Conservation (phyloP, 2,329 filamentous ascomycete genomes). For the Pseudocercospora crystallina region DNA sequence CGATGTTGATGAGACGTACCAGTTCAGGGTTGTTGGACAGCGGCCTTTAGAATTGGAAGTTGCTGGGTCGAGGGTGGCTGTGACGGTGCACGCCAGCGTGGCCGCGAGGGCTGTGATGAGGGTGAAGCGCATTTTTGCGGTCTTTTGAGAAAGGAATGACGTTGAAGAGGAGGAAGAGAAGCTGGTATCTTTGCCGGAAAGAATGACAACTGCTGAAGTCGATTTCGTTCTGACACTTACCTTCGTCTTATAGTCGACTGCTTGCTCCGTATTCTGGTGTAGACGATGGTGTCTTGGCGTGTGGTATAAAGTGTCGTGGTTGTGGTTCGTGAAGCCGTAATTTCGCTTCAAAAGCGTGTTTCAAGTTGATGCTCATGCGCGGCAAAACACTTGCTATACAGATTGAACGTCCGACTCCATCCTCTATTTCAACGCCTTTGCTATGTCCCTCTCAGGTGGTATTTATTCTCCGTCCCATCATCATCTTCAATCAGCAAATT, state of each 20-base stretch:
- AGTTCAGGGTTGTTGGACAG: conserved; percentile 31
- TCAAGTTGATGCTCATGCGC: conserved; percentile 9
- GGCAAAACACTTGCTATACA: conserved; percentile 3
- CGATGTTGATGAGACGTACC: conserved; percentile 2
- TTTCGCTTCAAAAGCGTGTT: conserved; percentile 1
- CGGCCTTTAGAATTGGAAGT: conserved; percentile 40
- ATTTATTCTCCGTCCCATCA: background rate
- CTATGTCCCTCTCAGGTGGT: background rate
- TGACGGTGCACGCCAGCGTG: conserved; percentile 23
- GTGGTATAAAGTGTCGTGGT: conserved; percentile 1
- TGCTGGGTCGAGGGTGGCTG: conserved; percentile 39
- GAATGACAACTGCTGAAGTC: background rate
- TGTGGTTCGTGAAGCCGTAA: background rate
- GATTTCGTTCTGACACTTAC: background rate
- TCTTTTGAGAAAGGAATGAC: background rate
- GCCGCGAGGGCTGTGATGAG: conserved; percentile 9
- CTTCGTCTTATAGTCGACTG: no score
- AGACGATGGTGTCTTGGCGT: conserved; percentile 1
- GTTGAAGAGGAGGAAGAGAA: background rate
- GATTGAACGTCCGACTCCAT: background rate
- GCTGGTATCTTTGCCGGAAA: background rate
- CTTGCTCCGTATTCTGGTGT: no score
- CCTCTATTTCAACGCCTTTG: background rate
- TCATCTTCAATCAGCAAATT: conserved; percentile 33
- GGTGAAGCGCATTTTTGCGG: conserved; percentile 12